Base-by-base conservation (phyloP, 139 green algal genomes). In the Trebouxia sp. region DNA sequence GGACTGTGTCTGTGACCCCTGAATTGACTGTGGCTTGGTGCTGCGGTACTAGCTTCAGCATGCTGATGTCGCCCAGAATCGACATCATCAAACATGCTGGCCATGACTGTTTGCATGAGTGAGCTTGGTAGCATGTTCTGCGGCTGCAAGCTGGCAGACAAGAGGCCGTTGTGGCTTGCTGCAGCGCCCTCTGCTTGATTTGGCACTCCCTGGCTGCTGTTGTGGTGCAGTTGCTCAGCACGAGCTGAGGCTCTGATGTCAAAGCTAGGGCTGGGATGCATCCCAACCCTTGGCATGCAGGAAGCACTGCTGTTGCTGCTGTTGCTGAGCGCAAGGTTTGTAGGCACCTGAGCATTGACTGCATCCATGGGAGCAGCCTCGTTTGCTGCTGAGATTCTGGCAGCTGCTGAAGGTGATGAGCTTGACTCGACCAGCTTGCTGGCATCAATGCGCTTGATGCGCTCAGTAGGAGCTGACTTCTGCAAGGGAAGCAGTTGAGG, bases 301-400 rank as follows among this genome's bases (percentile, higher is more conserved):
- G 32, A 72, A 14, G 62, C 62, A 72, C 62, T 72, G 35, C 62
- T 72, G 62, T 72, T 72, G 12, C 62, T 72, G 62, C 62, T 72
- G 32, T 43, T 72, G 62, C 62, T 72, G 62, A 72, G 28, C 10
- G 62, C 28, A 4, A 72, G 9, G 26, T 66, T n/a, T 39, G n/a
- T 38, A 28, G 35, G n/a, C 35, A 28, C 55, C 55, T 66, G 55
- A 3, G 15, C 35, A 30, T 72, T 5, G 10, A 8, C 32, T 30
- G 28, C 62, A n/a, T 72, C 62, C 12, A 1, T 28, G 55, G 55
- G 20, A 28, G n/a, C 17, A 1, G n/a, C n/a, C 55, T 35, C 17
- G 6, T 66, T 15, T 72, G 62, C 62, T 42, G 62, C 32, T 15
- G 62, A 72, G 62, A 22, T 43, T 28, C 11, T 39, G 32, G 42